Percentiles rank a stretch among this genome's conserved stretches.
Conservation (phyloP, 345 rosid species). For the Murraya paniculata region DNA sequence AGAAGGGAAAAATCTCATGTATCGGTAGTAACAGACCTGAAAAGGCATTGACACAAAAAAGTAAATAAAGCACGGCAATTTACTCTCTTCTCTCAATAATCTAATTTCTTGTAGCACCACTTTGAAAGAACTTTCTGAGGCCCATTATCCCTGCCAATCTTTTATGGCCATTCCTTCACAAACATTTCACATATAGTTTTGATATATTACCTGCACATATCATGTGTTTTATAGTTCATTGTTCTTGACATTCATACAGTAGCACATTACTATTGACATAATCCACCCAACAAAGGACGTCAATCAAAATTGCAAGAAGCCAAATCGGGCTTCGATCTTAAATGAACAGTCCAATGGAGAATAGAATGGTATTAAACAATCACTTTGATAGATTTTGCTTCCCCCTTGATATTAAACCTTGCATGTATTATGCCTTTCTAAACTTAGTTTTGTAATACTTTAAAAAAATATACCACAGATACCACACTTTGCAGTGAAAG, state of each 20-base stretch:
- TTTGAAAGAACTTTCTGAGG: background rate
- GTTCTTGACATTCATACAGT: background rate
- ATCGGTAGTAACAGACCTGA: conserved; percentile 94
- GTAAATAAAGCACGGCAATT: conserved; percentile 3
- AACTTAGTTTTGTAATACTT: background rate
- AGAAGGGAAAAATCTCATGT: conserved; percentile 81
- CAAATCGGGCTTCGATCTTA: background rate
- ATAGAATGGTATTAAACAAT: background rate
- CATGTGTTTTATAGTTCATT: background rate
- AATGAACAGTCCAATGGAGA: background rate
- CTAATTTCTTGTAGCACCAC: background rate
- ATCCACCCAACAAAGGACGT: background rate
- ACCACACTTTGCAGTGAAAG: background rate
- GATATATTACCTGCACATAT: background rate
- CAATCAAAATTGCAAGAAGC: background rate
- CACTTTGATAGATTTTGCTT: background rate
- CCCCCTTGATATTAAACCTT: background rate
- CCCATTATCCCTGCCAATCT: background rate
- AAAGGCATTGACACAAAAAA: conserved; percentile 1
- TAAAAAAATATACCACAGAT: background rate
- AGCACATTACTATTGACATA: background rate
- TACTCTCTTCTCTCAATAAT: background rate
- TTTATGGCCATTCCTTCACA: background rate
- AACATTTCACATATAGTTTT: background rate
- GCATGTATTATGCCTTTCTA: background rate